These are phyloP conservation scores for Verticillium nubilum DNA, from an alignment of 2,329 filamentous ascomycete species.

Conservation along the genomic window DNA sequence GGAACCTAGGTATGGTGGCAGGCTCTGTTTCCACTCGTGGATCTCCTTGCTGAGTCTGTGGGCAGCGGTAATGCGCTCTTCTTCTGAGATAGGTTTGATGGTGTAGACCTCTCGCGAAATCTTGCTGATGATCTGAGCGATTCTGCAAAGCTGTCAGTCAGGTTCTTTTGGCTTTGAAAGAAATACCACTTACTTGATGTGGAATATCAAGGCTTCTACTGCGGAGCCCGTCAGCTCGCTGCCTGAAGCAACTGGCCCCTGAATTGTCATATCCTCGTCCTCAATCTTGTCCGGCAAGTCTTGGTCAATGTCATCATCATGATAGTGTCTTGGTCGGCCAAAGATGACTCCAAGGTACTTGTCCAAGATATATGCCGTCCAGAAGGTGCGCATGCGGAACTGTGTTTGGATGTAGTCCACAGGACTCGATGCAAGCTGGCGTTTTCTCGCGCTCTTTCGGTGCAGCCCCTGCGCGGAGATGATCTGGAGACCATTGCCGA, in stretches of 20 bases:
- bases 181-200: slow-evolving; percentile 33
- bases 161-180: slow-evolving; percentile 15
- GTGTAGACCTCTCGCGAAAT: slow-evolving; percentile 35
- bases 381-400: slow-evolving; percentile 52
- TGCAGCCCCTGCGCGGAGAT: slow-evolving; percentile 35
- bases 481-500: slow-evolving; percentile 50
- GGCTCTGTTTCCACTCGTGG: slow-evolving; percentile 28
- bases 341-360: slow-evolving; percentile 60
- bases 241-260: slow-evolving; percentile 17
- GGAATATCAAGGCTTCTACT: slow-evolving; percentile 42
- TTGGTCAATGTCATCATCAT: slow-evolving; percentile 61
- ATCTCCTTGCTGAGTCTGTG: slow-evolving; percentile 31
- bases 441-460: slow-evolving; percentile 27
- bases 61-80: slow-evolving; percentile 29
- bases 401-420: slow-evolving; percentile 41
- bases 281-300: slow-evolving; percentile 47
- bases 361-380: slow-evolving; percentile 57
- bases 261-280: slow-evolving; percentile 48
- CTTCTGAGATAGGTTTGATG: slow-evolving; percentile 25
- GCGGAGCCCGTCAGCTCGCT: slow-evolving; percentile 36
- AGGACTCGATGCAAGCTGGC: slow-evolving; percentile 1
- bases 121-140: slow-evolving; percentile 31
- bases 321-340: slow-evolving; percentile 53
- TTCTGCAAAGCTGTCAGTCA: slow-evolving; percentile 6
- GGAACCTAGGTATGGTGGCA: slow-evolving; percentile 37